Percentiles rank a stretch among this genome's conserved stretches.
phyloP scores from a whole-genome alignment of 306 rosid genomes.

The Malus domestica region ASM211411v1 NC_041789.1:8379001-8379500 shows the following conservation, averaged over 20 bases:
- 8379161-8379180: slow-evolving; percentile 17
- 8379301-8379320: slow-evolving; percentile 17
- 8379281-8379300: slow-evolving; percentile 19
- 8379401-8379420: neutral
- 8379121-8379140: slow-evolving; percentile 23
- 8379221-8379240: slow-evolving; percentile 2
- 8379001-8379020: slow-evolving; percentile 93
- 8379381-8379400: neutral
- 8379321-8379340: slow-evolving; percentile 23
- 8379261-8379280: slow-evolving; percentile 25
- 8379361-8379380: slow-evolving; percentile 19
- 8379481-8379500: neutral
- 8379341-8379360: slow-evolving; percentile 16
- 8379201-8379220: neutral
- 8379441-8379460: neutral
- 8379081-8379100: slow-evolving; percentile 71
- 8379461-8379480: neutral
- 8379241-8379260: slow-evolving; percentile 20
- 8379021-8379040: slow-evolving; percentile 83
- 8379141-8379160: slow-evolving; percentile 16
- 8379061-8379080: slow-evolving; percentile 87
- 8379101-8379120: slow-evolving; percentile 18
- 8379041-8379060: slow-evolving; percentile 80
- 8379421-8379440: neutral
- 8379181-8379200: slow-evolving; percentile 11